Percentiles rank a stretch among this genome's conserved stretches.
phyloP scores from a whole-genome alignment of 2,329 filamentous ascomycete genomes.

The Xylariaceae sp. region DNA sequence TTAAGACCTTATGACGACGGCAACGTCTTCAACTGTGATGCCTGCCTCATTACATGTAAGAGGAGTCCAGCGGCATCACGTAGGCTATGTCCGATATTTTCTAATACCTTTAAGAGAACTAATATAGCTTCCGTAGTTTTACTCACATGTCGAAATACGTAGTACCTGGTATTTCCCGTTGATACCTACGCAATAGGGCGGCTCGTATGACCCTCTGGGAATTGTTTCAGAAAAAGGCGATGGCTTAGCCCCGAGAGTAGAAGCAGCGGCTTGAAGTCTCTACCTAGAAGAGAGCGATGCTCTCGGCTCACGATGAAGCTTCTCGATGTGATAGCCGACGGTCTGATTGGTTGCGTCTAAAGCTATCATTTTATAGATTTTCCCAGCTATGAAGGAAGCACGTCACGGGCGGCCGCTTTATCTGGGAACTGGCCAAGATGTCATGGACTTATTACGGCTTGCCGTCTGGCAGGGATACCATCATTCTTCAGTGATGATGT shows the following conservation, averaged over 20 bases:
- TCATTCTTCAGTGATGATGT: constrained; percentile 14
- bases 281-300: background rate
- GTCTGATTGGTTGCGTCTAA: constrained; percentile 14
- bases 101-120: too few species aligned
- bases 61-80: too few species aligned
- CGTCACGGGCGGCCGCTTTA: constrained; percentile 3
- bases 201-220: too few species aligned
- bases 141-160: too few species aligned
- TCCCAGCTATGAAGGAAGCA: constrained; percentile 1
- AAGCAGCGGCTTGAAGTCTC: background rate
- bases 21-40: constrained; percentile 1
- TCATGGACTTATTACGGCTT: constrained; percentile 5
- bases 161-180: too few species aligned
- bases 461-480: constrained; percentile 13
- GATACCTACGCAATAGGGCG: too few species aligned
- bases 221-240: too few species aligned
- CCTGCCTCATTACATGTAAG: too few species aligned
- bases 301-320: constrained; percentile 5
- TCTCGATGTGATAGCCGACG: background rate
- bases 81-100: too few species aligned
- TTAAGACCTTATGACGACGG: constrained; percentile 4
- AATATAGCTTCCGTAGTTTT: too few species aligned
- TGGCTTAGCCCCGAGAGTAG: too few species aligned
- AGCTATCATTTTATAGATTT: background rate
- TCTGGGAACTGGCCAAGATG: constrained; percentile 3